Conservation (phyloP, 2,329 filamentous ascomycete species). For the Diaporthe humulicola region DNA sequence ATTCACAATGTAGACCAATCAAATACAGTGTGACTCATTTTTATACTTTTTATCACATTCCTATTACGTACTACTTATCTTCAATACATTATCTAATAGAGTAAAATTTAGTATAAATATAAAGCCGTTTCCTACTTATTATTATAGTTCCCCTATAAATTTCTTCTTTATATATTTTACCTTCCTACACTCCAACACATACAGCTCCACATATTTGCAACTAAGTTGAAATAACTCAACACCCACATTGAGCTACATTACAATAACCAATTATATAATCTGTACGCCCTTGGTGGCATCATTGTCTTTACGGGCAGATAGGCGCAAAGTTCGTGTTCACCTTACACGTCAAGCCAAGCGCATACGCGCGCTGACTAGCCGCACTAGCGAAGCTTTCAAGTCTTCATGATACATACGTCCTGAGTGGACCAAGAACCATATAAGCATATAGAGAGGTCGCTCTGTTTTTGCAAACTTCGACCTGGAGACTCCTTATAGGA, state of each 20-base stretch:
- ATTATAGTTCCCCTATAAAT: neutral
- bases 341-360: neutral
- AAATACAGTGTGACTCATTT: neutral
- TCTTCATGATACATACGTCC: neutral
- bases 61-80: neutral
- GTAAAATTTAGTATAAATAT: neutral
- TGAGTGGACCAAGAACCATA: neutral
- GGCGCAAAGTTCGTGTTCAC: neutral
- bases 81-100: neutral
- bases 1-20: neutral
- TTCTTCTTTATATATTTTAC: neutral
- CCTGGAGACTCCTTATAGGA: neutral
- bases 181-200: neutral
- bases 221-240: no score
- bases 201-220: no score
- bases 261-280: neutral
- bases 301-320: neutral
- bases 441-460: neutral
- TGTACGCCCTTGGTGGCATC: neutral
- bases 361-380: neutral
- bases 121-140: fast-evolving
- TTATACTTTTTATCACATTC: neutral
- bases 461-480: neutral
- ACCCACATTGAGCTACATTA: no score
- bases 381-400: neutral